Evolutionary conservation across 345 rosid species (phyloP).

Genomic region (Salix udensis): DNA sequence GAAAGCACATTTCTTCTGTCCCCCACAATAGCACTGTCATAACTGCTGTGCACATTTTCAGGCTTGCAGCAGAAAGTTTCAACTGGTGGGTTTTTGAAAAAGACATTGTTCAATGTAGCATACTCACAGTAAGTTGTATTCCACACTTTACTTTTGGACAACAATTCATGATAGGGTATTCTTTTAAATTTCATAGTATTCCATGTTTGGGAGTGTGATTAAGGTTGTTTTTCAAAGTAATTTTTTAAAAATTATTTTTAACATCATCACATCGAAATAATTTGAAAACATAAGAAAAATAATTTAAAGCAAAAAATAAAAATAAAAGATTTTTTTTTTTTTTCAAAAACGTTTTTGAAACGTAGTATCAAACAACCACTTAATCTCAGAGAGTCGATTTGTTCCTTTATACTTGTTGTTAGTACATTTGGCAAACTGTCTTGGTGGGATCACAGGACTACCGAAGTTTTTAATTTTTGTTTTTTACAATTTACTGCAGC

Average conservation of each 20-base stretch:
- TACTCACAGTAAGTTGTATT: conserved; percentile 58
- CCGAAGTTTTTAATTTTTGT: not conserved
- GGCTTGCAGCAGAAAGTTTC: conserved; percentile 83
- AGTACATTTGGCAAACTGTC: not conserved
- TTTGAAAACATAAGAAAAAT: no score
- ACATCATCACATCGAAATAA: no score
- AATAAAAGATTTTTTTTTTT: no score
- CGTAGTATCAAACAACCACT: not conserved
- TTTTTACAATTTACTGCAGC: conserved; percentile 35
- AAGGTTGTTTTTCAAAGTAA: no score
- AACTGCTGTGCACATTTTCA: conserved; percentile 27
- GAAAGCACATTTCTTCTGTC: not conserved
- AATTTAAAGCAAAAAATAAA: no score
- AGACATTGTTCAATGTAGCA: conserved; percentile 65
- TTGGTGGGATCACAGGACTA: not conserved
- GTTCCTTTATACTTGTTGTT: not conserved
- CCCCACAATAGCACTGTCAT: conserved; percentile 1
- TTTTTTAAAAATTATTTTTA: no score
- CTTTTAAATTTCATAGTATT: not conserved
- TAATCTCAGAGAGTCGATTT: not conserved
- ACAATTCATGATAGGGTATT: not conserved
- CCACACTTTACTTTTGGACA: not conserved
- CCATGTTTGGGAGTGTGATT: no score
- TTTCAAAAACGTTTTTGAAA: no score
- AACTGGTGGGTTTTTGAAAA: conserved; percentile 56